A percentile compares a stretch with the other conserved stretches of the same genome.
phyloP scores from a whole-genome alignment of 257 asterid species.

The Gentiana straminea region DNA sequence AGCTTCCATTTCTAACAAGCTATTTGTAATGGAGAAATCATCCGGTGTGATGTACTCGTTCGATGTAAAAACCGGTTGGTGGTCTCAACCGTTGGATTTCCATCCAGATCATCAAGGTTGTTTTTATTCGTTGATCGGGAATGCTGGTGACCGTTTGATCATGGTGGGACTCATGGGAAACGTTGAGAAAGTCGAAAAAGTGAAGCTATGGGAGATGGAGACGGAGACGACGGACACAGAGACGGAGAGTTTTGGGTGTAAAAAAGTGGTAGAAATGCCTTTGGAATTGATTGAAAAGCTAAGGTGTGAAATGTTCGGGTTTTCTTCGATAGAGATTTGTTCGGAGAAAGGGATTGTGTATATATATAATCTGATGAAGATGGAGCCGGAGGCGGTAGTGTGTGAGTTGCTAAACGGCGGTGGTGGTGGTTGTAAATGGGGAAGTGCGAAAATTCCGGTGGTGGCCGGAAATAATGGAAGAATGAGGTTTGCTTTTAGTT shows the following conservation, averaged over 20 bases:
- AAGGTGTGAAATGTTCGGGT: no score
- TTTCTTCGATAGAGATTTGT: constrained; percentile 5
- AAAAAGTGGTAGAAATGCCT: constrained; percentile 62
- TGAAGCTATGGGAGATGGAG: constrained; percentile 40
- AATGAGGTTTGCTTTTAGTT: constrained; percentile 35
- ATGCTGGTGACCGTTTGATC: constrained; percentile 15
- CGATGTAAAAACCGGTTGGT: constrained; percentile 31
- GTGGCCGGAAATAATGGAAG: constrained; percentile 16
- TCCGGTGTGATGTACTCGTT: constrained; percentile 47
- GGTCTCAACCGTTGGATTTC: constrained; percentile 34
- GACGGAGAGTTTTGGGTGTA: constrained; percentile 15
- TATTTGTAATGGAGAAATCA: constrained; percentile 36
- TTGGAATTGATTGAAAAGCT: background rate
- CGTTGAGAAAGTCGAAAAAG: constrained; percentile 13
- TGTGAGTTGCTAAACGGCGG: constrained; percentile 27
- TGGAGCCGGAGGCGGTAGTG: constrained; percentile 41
- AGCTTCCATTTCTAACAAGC: constrained; percentile 32
- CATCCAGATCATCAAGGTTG: constrained; percentile 22
- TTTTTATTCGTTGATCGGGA: constrained; percentile 35
- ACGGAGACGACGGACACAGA: background rate
- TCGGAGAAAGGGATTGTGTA: constrained; percentile 31
- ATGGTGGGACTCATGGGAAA: constrained; percentile 31
- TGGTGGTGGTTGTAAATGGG: constrained; percentile 41
- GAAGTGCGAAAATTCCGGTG: constrained; percentile 41
- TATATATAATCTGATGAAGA: constrained; percentile 27